Base-by-base conservation (phyloP, 2,329 filamentous ascomycete species). In the Aschersonia sp. region DNA sequence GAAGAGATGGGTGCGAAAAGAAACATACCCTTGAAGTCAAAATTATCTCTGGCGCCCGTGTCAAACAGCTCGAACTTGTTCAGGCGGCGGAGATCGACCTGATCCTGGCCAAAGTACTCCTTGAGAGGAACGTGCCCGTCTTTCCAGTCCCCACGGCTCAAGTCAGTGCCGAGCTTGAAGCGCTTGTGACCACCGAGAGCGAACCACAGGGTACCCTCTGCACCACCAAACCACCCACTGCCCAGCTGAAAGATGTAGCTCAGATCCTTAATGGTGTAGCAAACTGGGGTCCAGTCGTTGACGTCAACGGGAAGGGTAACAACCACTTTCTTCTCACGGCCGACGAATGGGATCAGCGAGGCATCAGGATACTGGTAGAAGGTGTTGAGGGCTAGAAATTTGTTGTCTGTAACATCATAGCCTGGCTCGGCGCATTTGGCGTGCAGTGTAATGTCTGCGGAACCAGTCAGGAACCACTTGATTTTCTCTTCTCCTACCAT, bases 271-370 rank as follows among this genome's bases (percentile, higher is more conserved):
- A 42, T 42, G 41, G 4, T 2, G 22, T n/a, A 14, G 41, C 41
- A 42, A 10, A n/a, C 41, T 42, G 41, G 41, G n/a, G 10, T 4
- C 41, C 41, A 42, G 12, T 42, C 41, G 22, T 7, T n/a, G 12
- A n/a, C 10, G 10, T 9, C 12, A n/a, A 42, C n/a, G n/a, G 41
- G 8, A 8, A 42, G 22, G 8, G 10, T 42, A 2, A 8, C 41
- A 8, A 42, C 41, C 8, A 14, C n/a, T 29, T 14, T 10, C 41
- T 42, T n/a, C 12, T 2, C 7, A 14, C 11, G n/a, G 29, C 43
- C 32, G 30, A n/a, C 37, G 29, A 29, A 32, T 45, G 44, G 51
- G 52, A 11, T 48, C 49, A 5, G 54, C 54, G 46, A 45, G 44
- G 5, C 14, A 50, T n/a, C 47, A 8, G 41, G 41, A 14, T 42